These are phyloP conservation scores for Candida xiaguanensis DNA, from an alignment of 805 yeast genomes.

Conservation along the genomic window DNA sequence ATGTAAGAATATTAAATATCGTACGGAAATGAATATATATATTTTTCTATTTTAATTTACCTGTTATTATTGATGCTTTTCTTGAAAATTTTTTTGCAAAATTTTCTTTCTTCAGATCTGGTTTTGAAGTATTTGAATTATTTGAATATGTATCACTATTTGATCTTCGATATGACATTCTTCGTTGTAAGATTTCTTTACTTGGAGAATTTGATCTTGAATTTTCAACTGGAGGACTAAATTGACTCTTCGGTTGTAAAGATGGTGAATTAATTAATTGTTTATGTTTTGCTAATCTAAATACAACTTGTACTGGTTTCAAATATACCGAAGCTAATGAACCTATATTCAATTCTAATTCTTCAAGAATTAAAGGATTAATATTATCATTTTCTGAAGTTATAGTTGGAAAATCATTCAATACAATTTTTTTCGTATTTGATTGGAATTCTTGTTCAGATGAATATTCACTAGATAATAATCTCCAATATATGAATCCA, in stretches of 20 bases:
- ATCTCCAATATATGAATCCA: conserved; percentile 82
- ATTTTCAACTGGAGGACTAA: neutral
- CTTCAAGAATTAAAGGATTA: conserved; percentile 70
- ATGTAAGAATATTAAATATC: conserved; percentile 31
- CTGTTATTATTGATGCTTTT: conserved; percentile 26
- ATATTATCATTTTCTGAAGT: conserved; percentile 64
- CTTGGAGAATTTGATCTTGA: conserved; percentile 6
- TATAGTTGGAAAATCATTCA: conserved; percentile 60
- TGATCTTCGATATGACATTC: conserved; percentile 10
- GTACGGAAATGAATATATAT: conserved; percentile 3
- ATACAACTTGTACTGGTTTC: conserved; percentile 79
- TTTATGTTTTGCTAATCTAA: conserved; percentile 58
- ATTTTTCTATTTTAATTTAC: conserved; percentile 8
- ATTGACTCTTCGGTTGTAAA: conserved; percentile 19
- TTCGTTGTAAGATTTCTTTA: conserved; percentile 3
- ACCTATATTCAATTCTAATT: conserved; percentile 78
- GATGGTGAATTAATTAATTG: conserved; percentile 46
- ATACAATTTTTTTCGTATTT: conserved; percentile 46
- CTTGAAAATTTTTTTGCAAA: conserved; percentile 31
- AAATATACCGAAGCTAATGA: conserved; percentile 78
- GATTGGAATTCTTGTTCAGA: conserved; percentile 39
- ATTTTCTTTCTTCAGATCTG: conserved; percentile 19
- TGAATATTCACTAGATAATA: conserved; percentile 47
- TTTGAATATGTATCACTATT: conserved; percentile 7
- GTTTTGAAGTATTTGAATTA: conserved; percentile 11